Percentiles rank a stretch among this genome's conserved stretches.
Conservation (phyloP, 805 yeast genomes). For the Yarrowia deformans region DNA sequence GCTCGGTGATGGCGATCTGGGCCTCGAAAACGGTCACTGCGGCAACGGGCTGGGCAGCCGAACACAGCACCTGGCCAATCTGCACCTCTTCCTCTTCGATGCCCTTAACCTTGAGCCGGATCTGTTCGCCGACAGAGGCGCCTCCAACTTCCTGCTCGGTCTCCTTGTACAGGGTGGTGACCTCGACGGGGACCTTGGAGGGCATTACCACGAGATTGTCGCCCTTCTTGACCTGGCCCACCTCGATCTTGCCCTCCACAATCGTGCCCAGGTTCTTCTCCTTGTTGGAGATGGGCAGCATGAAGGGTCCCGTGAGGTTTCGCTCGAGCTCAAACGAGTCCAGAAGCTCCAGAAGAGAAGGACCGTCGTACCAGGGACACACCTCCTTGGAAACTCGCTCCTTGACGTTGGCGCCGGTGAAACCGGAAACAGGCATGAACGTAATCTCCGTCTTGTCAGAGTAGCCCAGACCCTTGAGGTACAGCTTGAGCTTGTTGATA, state of each 20-base stretch:
- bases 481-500: slow-evolving; percentile 76
- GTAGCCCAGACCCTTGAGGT: slow-evolving; percentile 84
- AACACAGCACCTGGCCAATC: slow-evolving; percentile 89
- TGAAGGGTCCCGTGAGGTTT: slow-evolving; percentile 91
- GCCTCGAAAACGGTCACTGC: slow-evolving; percentile 93
- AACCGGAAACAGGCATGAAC: slow-evolving; percentile 98
- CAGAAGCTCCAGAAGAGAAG: slow-evolving; percentile 86
- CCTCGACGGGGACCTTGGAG: slow-evolving; percentile 82
- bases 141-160: slow-evolving; percentile 91
- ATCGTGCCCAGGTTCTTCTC: slow-evolving; percentile 97
- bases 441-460: slow-evolving; percentile 79
- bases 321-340: slow-evolving; percentile 84
- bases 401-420: slow-evolving; percentile 95
- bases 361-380: slow-evolving; percentile 96
- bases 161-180: slow-evolving; percentile 87
- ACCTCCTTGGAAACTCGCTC: slow-evolving; percentile 73
- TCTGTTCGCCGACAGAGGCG: slow-evolving; percentile 97
- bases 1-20: slow-evolving; percentile 94
- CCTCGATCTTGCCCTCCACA: slow-evolving; percentile 97
- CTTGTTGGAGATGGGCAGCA: slow-evolving; percentile 94
- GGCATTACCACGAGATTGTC: slow-evolving; percentile 87
- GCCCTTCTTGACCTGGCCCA: slow-evolving; percentile 89
- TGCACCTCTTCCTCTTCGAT: slow-evolving; percentile 96
- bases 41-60: slow-evolving; percentile 85
- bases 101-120: slow-evolving; percentile 89